Conservation (phyloP, 2,329 filamentous ascomycete genomes). For the Thermochaetoides dissita region DNA sequence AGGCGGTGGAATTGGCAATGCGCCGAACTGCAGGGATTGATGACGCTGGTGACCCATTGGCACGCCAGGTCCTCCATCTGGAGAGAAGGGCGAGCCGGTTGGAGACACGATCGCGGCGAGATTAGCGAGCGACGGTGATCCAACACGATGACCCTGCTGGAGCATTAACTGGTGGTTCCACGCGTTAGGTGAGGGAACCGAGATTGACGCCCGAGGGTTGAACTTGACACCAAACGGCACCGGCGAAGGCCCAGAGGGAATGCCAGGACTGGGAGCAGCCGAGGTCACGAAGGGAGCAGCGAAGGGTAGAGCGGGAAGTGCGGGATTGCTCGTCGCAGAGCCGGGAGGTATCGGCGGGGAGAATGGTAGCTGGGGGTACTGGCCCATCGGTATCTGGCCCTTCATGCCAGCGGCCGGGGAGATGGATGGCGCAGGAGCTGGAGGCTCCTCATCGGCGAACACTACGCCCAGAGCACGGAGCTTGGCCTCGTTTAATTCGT, state of each 20-base stretch:
- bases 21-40: constrained; percentile 44
- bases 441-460: constrained; percentile 57
- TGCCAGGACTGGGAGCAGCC: constrained; percentile 46
- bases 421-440: constrained; percentile 36
- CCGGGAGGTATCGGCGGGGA: constrained; percentile 72
- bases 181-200: constrained; percentile 45
- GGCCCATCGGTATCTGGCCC: constrained; percentile 51
- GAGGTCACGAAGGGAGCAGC: constrained; percentile 46
- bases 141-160: constrained; percentile 37
- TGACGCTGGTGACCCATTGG: constrained; percentile 39
- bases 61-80: constrained; percentile 32
- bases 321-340: constrained; percentile 59
- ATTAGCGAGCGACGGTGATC: constrained; percentile 50
- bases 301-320: constrained; percentile 42
- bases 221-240: constrained; percentile 52
- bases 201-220: constrained; percentile 60
- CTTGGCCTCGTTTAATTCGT: constrained; percentile 78
- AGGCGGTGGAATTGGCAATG: constrained; percentile 43
- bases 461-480: constrained; percentile 81
- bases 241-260: constrained; percentile 57
- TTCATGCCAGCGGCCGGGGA: constrained; percentile 53
- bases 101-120: constrained; percentile 47
- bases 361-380: constrained; percentile 63
- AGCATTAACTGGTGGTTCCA: constrained; percentile 45
- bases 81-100: constrained; percentile 42